Evolutionary conservation across 1,284 basidiomycete genomes (phyloP), one percentile per base, ranked within the genome.

Genomic region (Ustilago hordei): DNA sequence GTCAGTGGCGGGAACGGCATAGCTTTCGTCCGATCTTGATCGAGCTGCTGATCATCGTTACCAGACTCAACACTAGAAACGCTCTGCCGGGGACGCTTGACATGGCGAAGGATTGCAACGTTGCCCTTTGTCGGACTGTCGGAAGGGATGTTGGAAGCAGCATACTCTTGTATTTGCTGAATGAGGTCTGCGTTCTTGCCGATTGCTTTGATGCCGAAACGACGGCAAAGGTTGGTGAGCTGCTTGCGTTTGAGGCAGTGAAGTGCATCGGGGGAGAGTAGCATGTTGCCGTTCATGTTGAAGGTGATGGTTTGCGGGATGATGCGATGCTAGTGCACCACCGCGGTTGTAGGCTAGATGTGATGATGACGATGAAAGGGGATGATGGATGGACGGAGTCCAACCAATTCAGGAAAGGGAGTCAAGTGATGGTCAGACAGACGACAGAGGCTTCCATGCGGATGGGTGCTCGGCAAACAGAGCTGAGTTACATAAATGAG

Each of bases 161-260:
- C 77, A 28, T 73, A 79, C 8, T 69, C 55, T 38, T 79, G 77
- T 19, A 81, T 59, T 8, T 63, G 60, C 34, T 69, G 52, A 43
- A 80, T 72, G 54, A 80, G 68, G 28, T 80, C 78, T 11, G 61
- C 45, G 48, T 75, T 80, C 31, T 79, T 81, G 52, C 79, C 79
- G 23, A 60, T 55, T 1, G 78, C 77, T 47, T 79, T 81, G 64
- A 81, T 70, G 19, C 66, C 79, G 56, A 81, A 69, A 6, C 79
- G 64, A 2, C 69, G 38, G 63, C 79, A 81, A 9, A 81, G 77
- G 58, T 67, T 79, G 64, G 72, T 69, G 63, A 81, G 72, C 68
- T 81, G 79, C 38, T 78, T 75, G 56, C 79, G 65, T 48, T 81
- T 81, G 58, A 81, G 77, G 57, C 78, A 78, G 60, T 76, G 79